A percentile compares a stretch with the other conserved stretches of the same genome.
Evolutionary conservation across 75 land plant species (phyloP).

Genomic region (Cunninghamia lanceolata): DNA sequence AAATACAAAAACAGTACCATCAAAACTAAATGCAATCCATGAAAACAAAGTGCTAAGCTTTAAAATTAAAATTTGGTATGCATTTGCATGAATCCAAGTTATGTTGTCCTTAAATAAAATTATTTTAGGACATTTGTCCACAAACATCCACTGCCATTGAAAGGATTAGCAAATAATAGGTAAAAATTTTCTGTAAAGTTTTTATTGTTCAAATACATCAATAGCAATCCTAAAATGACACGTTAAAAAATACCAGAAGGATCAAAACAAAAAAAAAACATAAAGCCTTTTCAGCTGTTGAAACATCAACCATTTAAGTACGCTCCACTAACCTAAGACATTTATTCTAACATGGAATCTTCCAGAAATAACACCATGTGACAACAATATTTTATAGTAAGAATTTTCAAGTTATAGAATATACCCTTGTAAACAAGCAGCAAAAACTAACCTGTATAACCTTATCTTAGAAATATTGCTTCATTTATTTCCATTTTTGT

Average conservation of each 20-base stretch:
- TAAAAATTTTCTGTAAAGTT: background rate
- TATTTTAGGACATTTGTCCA: background rate
- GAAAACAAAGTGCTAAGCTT: background rate
- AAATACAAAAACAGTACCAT: background rate
- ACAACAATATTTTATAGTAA: background rate
- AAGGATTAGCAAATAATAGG: background rate
- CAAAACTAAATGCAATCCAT: slow-evolving; percentile 8
- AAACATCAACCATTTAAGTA: background rate
- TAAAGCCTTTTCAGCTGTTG: background rate
- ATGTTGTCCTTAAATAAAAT: background rate
- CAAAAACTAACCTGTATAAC: background rate
- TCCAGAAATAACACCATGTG: background rate
- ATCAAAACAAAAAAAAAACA: background rate
- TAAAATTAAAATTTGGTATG: background rate
- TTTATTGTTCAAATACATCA: background rate
- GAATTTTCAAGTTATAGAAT: background rate
- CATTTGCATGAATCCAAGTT: background rate
- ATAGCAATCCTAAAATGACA: background rate
- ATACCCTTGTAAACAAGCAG: background rate
- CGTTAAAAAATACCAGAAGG: background rate
- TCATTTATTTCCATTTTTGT: background rate
- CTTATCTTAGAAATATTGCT: background rate
- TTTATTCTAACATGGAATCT: background rate
- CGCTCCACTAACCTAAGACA: background rate
- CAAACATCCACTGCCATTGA: background rate